Evolutionary conservation across 2,329 filamentous ascomycete species (phyloP), one percentile per base, ranked within the genome.

Genomic region (Fusarium ambrosium): DNA sequence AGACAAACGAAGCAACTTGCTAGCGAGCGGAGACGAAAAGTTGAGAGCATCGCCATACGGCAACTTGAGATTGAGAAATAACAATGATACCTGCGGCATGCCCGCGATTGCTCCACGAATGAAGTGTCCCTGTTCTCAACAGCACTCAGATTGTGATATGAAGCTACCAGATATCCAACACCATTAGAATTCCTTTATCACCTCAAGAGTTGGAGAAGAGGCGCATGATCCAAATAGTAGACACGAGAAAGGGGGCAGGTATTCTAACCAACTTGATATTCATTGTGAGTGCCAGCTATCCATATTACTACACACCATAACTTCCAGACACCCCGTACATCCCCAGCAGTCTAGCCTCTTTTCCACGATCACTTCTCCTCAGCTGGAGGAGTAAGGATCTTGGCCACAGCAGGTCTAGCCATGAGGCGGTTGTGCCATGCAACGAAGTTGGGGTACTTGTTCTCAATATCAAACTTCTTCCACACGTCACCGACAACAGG

Each of bases 341-440:
- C 48, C 24, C 48, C 27, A 32, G 8, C 18, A 53, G 10, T 13
- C 27, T 29, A 14, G 14, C 24, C 24, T 18, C 9, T 51, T n/a
- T 53, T 2, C 48, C 48, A 32, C n/a, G 10, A 62, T 20, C 24
- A 48, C 27, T 65, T 48, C 37, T 65, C 22, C 51, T 65, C 22
- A 4, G 37, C 22, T 20, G 63, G 39, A 27, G 37, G 48, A 32
- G 48, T 29, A 20, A 59, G 16, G 20, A 64, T 59, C 73, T 79
- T 81, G 68, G 77, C 73, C 27, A 83, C 78, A 13, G 80, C 72
- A 13, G 80, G 79, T 22, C 82, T 81, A 37, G 77, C 80, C 34
- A 77, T 59, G 4, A 84, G 55, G 6, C 82, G 77, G 45, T 81
- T 70, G 55, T 82, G 77, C 82, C 83, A 84, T 4, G 79, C 81